A percentile compares a stretch with the other conserved stretches of the same genome.
Conservation (phyloP, 2,329 filamentous ascomycete species). For the Pseudogymnoascus sp. region DNA sequence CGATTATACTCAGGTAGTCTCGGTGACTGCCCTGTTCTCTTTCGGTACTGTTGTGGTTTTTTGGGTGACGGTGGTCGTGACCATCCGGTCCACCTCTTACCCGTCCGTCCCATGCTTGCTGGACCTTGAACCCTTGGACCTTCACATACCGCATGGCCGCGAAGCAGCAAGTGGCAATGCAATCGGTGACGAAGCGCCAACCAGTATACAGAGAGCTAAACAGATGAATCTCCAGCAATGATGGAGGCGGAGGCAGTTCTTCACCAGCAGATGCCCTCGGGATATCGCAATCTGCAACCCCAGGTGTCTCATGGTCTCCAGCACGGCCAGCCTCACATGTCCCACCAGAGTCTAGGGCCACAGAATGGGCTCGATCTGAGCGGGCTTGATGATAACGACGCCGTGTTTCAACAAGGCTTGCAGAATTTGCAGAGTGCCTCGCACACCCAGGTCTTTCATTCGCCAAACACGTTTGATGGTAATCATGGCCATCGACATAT, state of each 20-base stretch:
- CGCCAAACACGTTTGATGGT: constrained; percentile 30
- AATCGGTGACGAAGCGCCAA: constrained; percentile 3
- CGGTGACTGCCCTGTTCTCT: neutral
- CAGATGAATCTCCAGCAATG: neutral
- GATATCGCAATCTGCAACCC: constrained; percentile 27
- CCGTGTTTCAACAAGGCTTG: constrained; percentile 33
- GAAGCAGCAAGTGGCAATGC: neutral
- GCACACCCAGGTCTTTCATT: constrained; percentile 29
- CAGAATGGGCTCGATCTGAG: constrained; percentile 34
- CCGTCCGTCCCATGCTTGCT: neutral
- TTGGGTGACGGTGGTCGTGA: neutral
- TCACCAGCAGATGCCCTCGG: constrained; percentile 23
- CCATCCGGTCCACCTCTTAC: neutral
- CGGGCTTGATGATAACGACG: constrained; percentile 33
- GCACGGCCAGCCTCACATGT: constrained; percentile 23
- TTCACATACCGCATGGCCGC: constrained; percentile 2
- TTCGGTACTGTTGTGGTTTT: neutral
- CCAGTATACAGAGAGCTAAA: neutral
- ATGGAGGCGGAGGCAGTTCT: constrained; percentile 7
- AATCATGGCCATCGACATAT: constrained; percentile 26
- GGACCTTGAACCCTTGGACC: neutral
- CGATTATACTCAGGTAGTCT: neutral
- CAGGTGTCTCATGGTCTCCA: constrained; percentile 28
- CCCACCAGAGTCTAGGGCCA: constrained; percentile 29
- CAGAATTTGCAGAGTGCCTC: constrained; percentile 30